Conservation (phyloP, 1,284 basidiomycete genomes). For the Malassezia obtusa region DNA sequence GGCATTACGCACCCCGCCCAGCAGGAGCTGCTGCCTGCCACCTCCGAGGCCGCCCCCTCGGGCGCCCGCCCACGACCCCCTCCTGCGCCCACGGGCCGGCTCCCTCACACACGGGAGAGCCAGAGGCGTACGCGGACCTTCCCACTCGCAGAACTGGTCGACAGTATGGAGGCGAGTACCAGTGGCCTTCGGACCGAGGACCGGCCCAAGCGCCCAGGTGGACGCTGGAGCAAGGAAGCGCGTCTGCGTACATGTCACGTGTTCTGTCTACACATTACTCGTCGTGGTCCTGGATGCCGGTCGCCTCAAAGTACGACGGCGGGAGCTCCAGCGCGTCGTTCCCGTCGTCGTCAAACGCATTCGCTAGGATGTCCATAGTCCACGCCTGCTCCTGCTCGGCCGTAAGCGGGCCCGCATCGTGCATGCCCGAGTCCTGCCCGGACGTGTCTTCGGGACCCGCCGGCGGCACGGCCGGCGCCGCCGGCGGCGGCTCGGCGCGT, state of each 20-base stretch:
- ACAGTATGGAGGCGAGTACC: constrained; percentile 34
- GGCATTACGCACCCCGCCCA: constrained; percentile 17
- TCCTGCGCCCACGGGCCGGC: not conserved
- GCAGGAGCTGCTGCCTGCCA: constrained; percentile 14
- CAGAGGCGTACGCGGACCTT: constrained; percentile 47
- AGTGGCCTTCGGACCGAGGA: constrained; percentile 42
- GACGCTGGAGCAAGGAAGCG: not conserved
- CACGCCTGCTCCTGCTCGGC: constrained; percentile 14
- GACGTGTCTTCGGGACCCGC: not conserved
- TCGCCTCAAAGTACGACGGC: constrained; percentile 40
- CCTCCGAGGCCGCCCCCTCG: not conserved
- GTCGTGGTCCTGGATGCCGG: constrained; percentile 13
- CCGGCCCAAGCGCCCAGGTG: not conserved
- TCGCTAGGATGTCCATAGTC: constrained; percentile 16
- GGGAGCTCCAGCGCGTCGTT: constrained; percentile 31
- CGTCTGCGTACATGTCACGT: not conserved
- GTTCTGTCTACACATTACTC: not conserved
- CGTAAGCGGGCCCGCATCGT: constrained; percentile 13
- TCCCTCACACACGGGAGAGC: constrained; percentile 13
- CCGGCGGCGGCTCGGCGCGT: not conserved
- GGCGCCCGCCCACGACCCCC: not conserved
- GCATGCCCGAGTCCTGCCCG: not conserved
- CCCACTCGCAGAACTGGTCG: constrained; percentile 38
- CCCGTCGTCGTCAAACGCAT: constrained; percentile 19
- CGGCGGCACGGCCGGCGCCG: not conserved